Evolutionary conservation across 2,329 filamentous ascomycete genomes (phyloP).

Genomic region (Colletotrichum cordylinicola): DNA sequence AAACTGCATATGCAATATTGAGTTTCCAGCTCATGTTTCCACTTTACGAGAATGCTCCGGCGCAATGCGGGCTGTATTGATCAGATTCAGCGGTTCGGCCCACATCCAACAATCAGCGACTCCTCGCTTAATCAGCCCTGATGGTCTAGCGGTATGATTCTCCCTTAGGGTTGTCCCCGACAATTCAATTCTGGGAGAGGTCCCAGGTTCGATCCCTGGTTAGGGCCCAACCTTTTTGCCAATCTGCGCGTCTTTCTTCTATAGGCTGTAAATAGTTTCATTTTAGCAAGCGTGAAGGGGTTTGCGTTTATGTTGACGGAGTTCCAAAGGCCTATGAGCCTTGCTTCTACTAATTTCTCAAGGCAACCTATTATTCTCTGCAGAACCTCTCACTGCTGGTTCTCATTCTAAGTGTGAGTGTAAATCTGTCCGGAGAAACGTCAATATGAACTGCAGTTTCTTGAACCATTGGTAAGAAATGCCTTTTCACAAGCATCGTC

Average conservation of each 20-base stretch:
- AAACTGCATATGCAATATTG: background rate
- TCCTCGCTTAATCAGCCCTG: background rate
- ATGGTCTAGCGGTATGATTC: constrained; percentile 21
- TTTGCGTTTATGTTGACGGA: background rate
- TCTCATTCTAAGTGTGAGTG: rapidly evolving
- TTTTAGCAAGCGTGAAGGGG: background rate
- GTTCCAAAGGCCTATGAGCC: rapidly evolving
- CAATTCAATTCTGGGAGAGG: background rate
- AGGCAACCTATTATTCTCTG: background rate
- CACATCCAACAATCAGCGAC: rapidly evolving
- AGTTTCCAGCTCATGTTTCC: background rate
- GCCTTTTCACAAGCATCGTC: background rate
- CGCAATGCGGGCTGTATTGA: background rate
- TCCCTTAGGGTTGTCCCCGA: background rate
- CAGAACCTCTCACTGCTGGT: background rate
- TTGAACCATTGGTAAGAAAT: background rate
- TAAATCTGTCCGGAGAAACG: rapidly evolving
- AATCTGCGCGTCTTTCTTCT: rapidly evolving
- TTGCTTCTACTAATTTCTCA: background rate
- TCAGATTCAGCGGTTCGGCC: rapidly evolving
- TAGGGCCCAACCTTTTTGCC: background rate
- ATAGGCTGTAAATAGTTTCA: background rate
- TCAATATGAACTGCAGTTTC: background rate
- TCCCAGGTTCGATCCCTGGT: constrained; percentile 18
- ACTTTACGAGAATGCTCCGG: background rate